phyloP scores from a whole-genome alignment of 306 rosid genomes.

The Vigna hirtella region DNA sequence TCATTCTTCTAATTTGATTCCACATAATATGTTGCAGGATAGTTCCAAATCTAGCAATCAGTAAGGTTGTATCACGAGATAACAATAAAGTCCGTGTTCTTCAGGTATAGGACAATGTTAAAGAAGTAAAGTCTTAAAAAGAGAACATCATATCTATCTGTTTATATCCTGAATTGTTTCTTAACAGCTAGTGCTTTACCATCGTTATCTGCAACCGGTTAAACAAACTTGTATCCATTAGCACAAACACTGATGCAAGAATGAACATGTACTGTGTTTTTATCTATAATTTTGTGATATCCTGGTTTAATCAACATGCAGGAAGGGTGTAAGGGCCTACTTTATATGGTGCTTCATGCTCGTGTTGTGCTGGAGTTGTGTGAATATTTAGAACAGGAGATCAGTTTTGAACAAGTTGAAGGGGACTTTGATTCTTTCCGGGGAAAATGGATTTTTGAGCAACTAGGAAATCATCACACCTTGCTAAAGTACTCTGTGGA shows the following conservation, averaged over 20 bases:
- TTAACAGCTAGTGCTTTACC: conserved; percentile 9
- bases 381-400: conserved; percentile 75
- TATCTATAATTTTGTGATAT: not conserved
- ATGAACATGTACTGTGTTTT: not conserved
- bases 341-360: conserved; percentile 92
- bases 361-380: conserved; percentile 83
- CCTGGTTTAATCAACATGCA: conserved; percentile 43
- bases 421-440: conserved; percentile 84
- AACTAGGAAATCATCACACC: conserved; percentile 87
- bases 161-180: not conserved
- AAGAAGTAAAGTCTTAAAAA: conserved; percentile 6
- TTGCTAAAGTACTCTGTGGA: conserved; percentile 83
- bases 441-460: conserved; percentile 89
- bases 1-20: conserved; percentile 30
- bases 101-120: conserved; percentile 62
- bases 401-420: conserved; percentile 86
- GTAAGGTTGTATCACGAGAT: conserved; percentile 80
- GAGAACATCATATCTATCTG: conserved; percentile 8
- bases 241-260: conserved; percentile 1
- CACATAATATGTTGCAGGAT: conserved; percentile 56
- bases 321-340: conserved; percentile 93
- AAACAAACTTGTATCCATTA: not conserved
- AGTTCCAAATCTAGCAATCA: conserved; percentile 86
- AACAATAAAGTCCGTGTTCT: conserved; percentile 86
- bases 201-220: not conserved